A percentile compares a stretch with the other conserved stretches of the same genome.
phyloP scores from a whole-genome alignment of 2,329 filamentous ascomycete genomes.

The Coniochaeta hoffmannii region DNA sequence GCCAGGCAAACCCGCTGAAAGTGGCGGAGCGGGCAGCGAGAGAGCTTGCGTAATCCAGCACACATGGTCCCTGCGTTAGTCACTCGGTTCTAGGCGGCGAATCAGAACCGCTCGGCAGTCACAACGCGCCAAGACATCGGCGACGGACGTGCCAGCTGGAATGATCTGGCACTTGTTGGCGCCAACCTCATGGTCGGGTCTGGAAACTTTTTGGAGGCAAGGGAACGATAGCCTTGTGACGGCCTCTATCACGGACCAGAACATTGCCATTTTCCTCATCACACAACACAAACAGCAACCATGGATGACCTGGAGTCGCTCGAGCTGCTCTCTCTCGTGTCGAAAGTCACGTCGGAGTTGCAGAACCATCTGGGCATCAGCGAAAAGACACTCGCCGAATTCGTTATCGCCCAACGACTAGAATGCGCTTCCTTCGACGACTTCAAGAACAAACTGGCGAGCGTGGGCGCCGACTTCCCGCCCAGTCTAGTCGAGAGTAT shows the following conservation, averaged over 20 bases:
- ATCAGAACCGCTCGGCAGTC: not conserved
- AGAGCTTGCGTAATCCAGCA: not conserved
- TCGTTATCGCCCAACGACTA: slow-evolving; percentile 83
- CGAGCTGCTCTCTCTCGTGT: slow-evolving; percentile 88
- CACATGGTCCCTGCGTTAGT: not conserved
- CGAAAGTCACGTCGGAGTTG: slow-evolving; percentile 87
- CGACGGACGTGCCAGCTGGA: not conserved
- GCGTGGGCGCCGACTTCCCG: slow-evolving; percentile 72
- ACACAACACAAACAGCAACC: not conserved
- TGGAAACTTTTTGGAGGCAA: slow-evolving; percentile 1
- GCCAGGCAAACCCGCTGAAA: not conserved
- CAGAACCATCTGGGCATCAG: slow-evolving; percentile 88
- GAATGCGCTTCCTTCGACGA: slow-evolving; percentile 62
- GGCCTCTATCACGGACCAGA: not conserved
- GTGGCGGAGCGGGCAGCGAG: not conserved
- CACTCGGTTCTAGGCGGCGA: not conserved
- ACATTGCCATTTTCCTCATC: not conserved
- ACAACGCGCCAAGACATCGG: not conserved
- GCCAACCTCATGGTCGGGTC: not conserved
- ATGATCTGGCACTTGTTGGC: not conserved
- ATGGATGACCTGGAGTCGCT: slow-evolving; percentile 92
- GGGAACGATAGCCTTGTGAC: not conserved
- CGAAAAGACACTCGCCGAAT: slow-evolving; percentile 94
- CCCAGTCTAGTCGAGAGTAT: slow-evolving; percentile 88
- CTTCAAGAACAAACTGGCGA: slow-evolving; percentile 70